Evolutionary conservation across 257 asterid species (phyloP), one percentile per base, ranked within the genome.

Genomic region (Nicotiana attenuata): DNA sequence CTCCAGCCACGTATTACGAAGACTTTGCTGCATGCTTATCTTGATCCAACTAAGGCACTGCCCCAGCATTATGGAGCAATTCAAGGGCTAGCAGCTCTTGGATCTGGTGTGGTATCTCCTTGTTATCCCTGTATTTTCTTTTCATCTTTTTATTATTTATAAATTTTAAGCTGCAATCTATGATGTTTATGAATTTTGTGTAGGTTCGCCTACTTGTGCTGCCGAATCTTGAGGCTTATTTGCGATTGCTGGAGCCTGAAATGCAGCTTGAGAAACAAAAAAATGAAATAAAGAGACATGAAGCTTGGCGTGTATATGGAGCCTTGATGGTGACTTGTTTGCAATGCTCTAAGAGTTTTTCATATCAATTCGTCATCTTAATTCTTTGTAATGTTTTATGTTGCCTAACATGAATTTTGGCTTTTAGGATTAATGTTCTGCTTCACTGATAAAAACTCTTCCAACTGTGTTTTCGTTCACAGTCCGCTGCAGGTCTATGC

Each of bases 51-150:
- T 33, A 96, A 92, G 89, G 87, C 98, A 80, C 89, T 93, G 50
- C 96, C 98, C 85, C 99, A 96, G 87, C 99, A 93, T 89, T 96
- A 88, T 89, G 99, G 99, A 82, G 99, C 98, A 83, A 92, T 96
- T 82, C 98, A 92, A 84, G 99, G 99, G 65, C 89, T 96, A 84
- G 92, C 97, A 65, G 91, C 97, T 86, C 97, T 96, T 64, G 99
- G 99, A 81, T 89, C 98, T 68, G 91, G 87, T 82, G 98, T 94
- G 98, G 99, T 96, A 92, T 65, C 20, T 84, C 56, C 75, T 69
- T 75, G 68, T 57, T 35, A 61, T 86, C 81, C 76, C 79, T 41
- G 31, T 79, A 77, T 38, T 24, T 61, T 57, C 69, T 68, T 10
- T 41, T 60, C 71, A 52, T 55, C 38, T 28, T 17, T 79, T 29